Conservation (phyloP, 1,284 basidiomycete genomes). For the Ustilago tritici region DNA sequence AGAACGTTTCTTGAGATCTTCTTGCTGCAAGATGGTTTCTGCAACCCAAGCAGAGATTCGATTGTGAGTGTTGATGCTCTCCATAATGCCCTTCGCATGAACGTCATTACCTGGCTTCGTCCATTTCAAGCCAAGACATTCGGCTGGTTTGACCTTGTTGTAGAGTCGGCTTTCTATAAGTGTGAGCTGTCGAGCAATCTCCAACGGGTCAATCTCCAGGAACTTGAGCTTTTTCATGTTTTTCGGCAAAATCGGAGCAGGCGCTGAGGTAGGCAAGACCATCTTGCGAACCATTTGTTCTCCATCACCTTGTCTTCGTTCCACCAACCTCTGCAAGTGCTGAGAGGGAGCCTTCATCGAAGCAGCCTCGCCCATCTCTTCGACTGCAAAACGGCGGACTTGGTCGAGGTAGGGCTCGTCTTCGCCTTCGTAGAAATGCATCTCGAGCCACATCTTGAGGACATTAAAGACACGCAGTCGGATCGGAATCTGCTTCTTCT, state of each 20-base stretch:
- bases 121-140: slow-evolving; percentile 79
- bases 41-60: slow-evolving; percentile 91
- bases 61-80: slow-evolving; percentile 91
- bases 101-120: slow-evolving; percentile 54
- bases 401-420: slow-evolving; percentile 68
- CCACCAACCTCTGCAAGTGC: slow-evolving; percentile 69
- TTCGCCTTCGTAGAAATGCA: slow-evolving; percentile 69
- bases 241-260: slow-evolving; percentile 81
- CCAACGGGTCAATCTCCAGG: slow-evolving; percentile 87
- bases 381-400: slow-evolving; percentile 68
- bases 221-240: slow-evolving; percentile 82
- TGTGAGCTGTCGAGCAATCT: slow-evolving; percentile 92
- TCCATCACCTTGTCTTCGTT: slow-evolving; percentile 63
- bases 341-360: slow-evolving; percentile 56
- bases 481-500: slow-evolving; percentile 88
- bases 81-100: slow-evolving; percentile 81
- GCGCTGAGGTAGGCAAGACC: slow-evolving; percentile 61
- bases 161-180: slow-evolving; percentile 91
- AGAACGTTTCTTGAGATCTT: slow-evolving; percentile 87
- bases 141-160: slow-evolving; percentile 87
- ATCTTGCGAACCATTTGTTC: slow-evolving; percentile 63
- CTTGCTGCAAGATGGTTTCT: slow-evolving; percentile 84
- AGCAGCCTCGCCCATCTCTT: slow-evolving; percentile 61
- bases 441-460: slow-evolving; percentile 71
- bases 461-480: slow-evolving; percentile 72